Percentiles rank a stretch among this genome's conserved stretches.
These are phyloP conservation scores for Nephelium lappaceum DNA, from an alignment of 345 rosid genomes.

Conservation along the genomic window DNA sequence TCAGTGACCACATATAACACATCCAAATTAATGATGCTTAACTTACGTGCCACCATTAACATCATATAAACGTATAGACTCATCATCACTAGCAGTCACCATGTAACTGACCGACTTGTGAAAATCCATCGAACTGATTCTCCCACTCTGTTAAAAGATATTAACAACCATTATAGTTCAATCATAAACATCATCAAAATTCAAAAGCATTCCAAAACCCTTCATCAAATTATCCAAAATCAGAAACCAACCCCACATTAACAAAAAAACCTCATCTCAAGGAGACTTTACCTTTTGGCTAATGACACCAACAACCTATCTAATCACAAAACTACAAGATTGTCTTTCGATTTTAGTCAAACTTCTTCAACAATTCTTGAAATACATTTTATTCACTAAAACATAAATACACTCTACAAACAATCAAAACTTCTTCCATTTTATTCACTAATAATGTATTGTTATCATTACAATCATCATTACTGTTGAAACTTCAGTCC, in stretches of 20 bases:
- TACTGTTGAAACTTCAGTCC: too few species aligned
- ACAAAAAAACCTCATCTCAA: neutral
- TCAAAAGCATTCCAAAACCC: neutral
- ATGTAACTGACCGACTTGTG: conserved; percentile 78
- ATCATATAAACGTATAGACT: conserved; percentile 89
- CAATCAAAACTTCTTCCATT: too few species aligned
- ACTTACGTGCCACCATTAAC: conserved; percentile 67
- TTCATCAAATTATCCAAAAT: neutral
- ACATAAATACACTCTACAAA: too few species aligned
- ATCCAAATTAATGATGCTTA: neutral
- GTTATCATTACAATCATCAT: too few species aligned
- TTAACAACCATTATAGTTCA: neutral
- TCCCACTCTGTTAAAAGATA: conserved; percentile 53
- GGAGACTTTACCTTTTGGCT: neutral
- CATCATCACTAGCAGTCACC: conserved; percentile 98
- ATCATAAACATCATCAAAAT: neutral
- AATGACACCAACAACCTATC: neutral
- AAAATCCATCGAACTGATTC: conserved; percentile 93
- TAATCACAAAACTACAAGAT: neutral
- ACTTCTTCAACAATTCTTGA: neutral
- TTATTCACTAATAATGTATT: too few species aligned
- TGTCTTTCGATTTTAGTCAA: neutral
- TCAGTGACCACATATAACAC: neutral
- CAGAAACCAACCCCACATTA: neutral
- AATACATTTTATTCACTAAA: too few species aligned